Evolutionary conservation across 148 eudicot genomes (phyloP).

Genomic region (Limonium bicolor): DNA sequence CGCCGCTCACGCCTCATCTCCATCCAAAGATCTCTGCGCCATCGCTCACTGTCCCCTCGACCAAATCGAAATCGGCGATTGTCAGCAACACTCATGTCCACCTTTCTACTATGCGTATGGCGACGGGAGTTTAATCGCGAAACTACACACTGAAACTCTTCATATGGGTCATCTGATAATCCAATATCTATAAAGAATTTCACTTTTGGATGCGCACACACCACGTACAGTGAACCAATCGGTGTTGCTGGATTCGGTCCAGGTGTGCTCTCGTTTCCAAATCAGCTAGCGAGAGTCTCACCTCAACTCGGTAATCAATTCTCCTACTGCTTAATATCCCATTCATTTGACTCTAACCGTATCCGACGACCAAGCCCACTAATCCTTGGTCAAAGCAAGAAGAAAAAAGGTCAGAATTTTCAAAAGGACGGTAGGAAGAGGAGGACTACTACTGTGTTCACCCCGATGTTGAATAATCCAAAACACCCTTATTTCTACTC

Average conservation of each 20-base stretch:
- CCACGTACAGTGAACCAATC: constrained; percentile 63
- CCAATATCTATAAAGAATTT: constrained; percentile 31
- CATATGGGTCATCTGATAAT: constrained; percentile 18
- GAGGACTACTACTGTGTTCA: constrained; percentile 13
- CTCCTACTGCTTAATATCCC: constrained; percentile 74
- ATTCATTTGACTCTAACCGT: constrained; percentile 42
- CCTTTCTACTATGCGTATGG: constrained; percentile 79
- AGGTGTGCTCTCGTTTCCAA: constrained; percentile 64
- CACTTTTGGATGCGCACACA: constrained; percentile 73
- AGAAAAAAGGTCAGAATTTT: neutral
- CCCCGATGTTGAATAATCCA: constrained; percentile 51
- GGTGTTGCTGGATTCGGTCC: constrained; percentile 95
- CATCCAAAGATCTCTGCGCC: constrained; percentile 82
- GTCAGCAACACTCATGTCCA: constrained; percentile 37
- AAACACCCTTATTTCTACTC: constrained; percentile 60
- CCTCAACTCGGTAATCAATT: constrained; percentile 63
- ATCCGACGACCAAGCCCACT: constrained; percentile 64
- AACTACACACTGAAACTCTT: constrained; percentile 31
- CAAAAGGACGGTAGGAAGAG: constrained; percentile 8
- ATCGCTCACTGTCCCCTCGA: constrained; percentile 63
- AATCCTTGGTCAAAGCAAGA: constrained; percentile 35
- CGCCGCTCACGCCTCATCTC: constrained; percentile 40
- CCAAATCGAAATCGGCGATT: constrained; percentile 44
- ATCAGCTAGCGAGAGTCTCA: constrained; percentile 43
- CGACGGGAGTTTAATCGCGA: constrained; percentile 64